phyloP scores from a whole-genome alignment of 2,329 filamentous ascomycete genomes.

The Dactylellina cionopaga region DNA sequence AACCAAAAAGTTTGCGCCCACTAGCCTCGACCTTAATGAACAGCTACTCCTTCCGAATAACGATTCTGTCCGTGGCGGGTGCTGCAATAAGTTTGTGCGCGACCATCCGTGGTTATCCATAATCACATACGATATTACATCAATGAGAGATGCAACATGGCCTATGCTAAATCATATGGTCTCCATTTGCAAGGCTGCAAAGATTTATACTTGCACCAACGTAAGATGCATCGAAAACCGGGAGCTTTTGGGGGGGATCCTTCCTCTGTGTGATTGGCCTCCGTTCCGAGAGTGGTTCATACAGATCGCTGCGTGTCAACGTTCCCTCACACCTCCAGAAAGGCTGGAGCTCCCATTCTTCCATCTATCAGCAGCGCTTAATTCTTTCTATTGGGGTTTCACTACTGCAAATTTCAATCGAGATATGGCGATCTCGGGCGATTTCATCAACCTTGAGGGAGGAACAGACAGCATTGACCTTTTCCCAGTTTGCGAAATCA shows the following conservation, averaged over 20 bases:
- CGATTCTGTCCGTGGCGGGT: too few relatives aligned
- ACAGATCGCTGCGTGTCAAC: conserved; percentile 9
- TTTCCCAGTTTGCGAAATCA: conserved; percentile 22
- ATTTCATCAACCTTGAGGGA: not conserved
- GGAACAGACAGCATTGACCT: not conserved
- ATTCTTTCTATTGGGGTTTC: not conserved
- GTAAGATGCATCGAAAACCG: not conserved
- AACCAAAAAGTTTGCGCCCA: too few relatives aligned
- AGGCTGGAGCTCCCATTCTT: not conserved
- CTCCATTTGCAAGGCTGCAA: conserved; percentile 16
- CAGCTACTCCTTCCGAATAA: too few relatives aligned
- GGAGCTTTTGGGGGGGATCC: not conserved
- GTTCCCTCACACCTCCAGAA: not conserved
- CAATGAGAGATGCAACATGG: not conserved
- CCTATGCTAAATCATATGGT: conserved; percentile 25
- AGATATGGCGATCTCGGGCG: not conserved
- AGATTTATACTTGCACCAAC: conserved; percentile 16
- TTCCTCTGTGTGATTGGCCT: conserved; percentile 21
- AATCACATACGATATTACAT: conserved; percentile 13
- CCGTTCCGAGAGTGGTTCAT: conserved; percentile 30
- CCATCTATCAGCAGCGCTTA: not conserved
- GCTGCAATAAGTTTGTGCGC: too few relatives aligned
- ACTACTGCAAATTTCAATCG: not conserved
- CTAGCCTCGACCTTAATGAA: too few relatives aligned
- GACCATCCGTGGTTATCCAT: too few relatives aligned